A percentile compares a stretch with the other conserved stretches of the same genome.
phyloP scores from a whole-genome alignment of 1,284 basidiomycete species.

The Leccinum pachyderme region DNA sequence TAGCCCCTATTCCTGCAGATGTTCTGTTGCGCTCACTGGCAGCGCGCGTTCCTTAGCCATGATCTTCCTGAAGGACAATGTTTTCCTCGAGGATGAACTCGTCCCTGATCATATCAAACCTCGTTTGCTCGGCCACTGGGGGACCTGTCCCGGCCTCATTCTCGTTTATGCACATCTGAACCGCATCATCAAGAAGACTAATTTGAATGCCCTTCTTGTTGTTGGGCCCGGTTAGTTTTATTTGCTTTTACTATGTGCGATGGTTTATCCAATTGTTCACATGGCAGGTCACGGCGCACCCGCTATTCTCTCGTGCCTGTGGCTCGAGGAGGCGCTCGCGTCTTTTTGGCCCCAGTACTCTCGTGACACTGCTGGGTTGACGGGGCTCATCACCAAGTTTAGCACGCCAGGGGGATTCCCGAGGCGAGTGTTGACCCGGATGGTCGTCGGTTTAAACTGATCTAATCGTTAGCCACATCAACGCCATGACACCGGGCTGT shows the following conservation, averaged over 20 bases:
- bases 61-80: conserved; percentile 79
- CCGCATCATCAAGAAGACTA: conserved; percentile 64
- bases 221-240: conserved; percentile 57
- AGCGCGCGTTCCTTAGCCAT: conserved; percentile 45
- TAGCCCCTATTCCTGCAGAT: background rate
- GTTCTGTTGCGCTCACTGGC: conserved; percentile 1
- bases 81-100: conserved; percentile 62
- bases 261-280: background rate
- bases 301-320: conserved; percentile 75
- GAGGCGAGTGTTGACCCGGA: conserved; percentile 37
- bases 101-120: conserved; percentile 70
- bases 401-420: conserved; percentile 68
- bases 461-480: conserved; percentile 52
- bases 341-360: conserved; percentile 73
- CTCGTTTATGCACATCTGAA: conserved; percentile 83
- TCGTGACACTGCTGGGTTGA: conserved; percentile 61
- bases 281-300: conserved; percentile 74
- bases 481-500: conserved; percentile 79
- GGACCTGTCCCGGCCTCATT: conserved; percentile 74
- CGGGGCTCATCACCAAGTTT: conserved; percentile 64
- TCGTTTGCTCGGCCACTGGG: conserved; percentile 78
- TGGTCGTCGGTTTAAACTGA: conserved; percentile 3
- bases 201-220: conserved; percentile 64
- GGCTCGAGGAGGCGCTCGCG: conserved; percentile 78
- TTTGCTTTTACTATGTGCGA: background rate